Conservation (phyloP, 768 basidiomycete species). For the Hericium rajendrae region DNA sequence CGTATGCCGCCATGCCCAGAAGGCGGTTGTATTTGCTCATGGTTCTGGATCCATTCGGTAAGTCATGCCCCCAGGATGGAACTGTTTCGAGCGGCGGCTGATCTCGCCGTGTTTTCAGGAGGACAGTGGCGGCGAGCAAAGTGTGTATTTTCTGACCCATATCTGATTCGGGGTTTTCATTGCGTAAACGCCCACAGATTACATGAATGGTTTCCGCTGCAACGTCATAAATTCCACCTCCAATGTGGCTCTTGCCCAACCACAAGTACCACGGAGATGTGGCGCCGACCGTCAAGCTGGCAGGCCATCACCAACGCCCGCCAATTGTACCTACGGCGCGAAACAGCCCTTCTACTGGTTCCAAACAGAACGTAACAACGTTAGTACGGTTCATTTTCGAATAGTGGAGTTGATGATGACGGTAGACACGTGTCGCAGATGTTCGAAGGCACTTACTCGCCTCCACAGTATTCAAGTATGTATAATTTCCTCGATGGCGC, state of each 20-base stretch:
- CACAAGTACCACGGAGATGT: constrained; percentile 57
- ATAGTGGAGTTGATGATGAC: not conserved
- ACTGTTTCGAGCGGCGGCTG: no score
- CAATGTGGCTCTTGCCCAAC: constrained; percentile 38
- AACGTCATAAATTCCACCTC: constrained; percentile 46
- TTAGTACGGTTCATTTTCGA: constrained; percentile 21
- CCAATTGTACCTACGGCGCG: constrained; percentile 66
- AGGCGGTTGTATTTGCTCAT: constrained; percentile 59
- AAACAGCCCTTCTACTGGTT: constrained; percentile 68
- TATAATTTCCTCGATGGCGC: constrained; percentile 62
- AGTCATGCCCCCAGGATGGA: constrained; percentile 5
- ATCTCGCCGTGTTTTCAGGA: constrained; percentile 18
- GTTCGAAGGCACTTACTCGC: constrained; percentile 46
- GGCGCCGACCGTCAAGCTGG: constrained; percentile 44
- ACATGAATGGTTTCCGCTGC: constrained; percentile 72
- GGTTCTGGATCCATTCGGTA: constrained; percentile 64
- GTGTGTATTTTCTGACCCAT: constrained; percentile 24
- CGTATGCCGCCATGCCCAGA: constrained; percentile 60
- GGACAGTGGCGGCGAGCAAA: constrained; percentile 54
- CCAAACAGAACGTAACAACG: constrained; percentile 53
- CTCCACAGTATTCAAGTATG: constrained; percentile 50
- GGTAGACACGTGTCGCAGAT: constrained; percentile 27
- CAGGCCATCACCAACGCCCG: constrained; percentile 33
- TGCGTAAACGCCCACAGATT: constrained; percentile 28
- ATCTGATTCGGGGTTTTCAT: no score